Conservation (phyloP, 2,329 filamentous ascomycete genomes). For the Verticillium tricorpus region DNA sequence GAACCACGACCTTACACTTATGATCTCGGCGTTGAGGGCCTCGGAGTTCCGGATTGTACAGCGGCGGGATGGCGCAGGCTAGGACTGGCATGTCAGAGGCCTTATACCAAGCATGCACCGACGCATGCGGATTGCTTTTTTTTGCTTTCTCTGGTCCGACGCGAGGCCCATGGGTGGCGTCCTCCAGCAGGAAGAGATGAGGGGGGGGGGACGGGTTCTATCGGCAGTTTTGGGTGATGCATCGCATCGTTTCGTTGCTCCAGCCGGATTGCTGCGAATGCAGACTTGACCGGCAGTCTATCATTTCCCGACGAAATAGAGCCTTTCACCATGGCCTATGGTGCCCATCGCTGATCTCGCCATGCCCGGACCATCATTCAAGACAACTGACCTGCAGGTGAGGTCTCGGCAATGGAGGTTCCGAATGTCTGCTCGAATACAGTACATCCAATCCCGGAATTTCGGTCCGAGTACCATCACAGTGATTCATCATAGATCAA, state of each 20-base stretch:
- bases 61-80: neutral
- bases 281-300: neutral
- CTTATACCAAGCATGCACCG: neutral
- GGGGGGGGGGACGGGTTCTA: neutral
- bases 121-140: neutral
- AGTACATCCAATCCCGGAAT: too few species aligned
- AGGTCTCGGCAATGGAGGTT: too few species aligned
- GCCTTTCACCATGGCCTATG: neutral
- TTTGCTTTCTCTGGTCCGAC: neutral
- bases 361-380: neutral
- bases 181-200: neutral
- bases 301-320: neutral
- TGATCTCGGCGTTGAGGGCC: conserved; percentile 14
- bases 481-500: too few species aligned
- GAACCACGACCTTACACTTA: conserved; percentile 2
- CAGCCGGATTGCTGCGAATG: neutral
- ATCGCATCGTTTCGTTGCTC: neutral
- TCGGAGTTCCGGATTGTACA: neutral
- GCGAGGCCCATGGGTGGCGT: neutral
- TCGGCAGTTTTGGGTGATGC: neutral
- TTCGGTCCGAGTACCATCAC: too few species aligned
- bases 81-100: neutral
- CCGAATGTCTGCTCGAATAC: too few species aligned
- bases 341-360: neutral
- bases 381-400: neutral